phyloP scores from a whole-genome alignment of 257 asterid genomes.

The Lycium ferocissimum region DNA sequence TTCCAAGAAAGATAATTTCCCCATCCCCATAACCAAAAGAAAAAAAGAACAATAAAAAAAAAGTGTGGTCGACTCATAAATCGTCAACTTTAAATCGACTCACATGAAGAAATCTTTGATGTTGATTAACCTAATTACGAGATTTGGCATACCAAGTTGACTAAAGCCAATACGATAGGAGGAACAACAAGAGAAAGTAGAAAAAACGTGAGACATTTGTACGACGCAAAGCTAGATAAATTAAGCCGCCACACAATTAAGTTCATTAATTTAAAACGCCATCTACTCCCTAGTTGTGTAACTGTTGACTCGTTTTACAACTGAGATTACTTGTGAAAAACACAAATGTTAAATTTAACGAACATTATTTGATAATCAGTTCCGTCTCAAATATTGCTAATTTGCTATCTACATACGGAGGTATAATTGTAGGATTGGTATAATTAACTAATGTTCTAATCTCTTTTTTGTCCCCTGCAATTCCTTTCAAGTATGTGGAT shows the following conservation, averaged over 20 bases:
- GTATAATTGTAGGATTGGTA: too few species aligned
- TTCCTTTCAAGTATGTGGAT: neutral
- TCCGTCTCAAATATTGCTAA: neutral
- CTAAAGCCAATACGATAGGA: neutral
- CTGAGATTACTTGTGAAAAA: neutral
- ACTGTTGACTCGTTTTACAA: neutral
- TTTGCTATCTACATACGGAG: neutral
- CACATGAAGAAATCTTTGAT: neutral
- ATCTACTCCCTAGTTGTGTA: neutral
- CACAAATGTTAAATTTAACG: neutral
- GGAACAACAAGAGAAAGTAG: neutral
- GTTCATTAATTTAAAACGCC: neutral
- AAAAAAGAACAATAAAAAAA: neutral
- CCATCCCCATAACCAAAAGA: neutral
- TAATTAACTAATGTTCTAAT: neutral
- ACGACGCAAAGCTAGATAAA: neutral
- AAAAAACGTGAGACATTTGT: neutral
- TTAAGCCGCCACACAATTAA: neutral
- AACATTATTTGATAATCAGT: neutral
- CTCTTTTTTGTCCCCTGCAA: neutral
- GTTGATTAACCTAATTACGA: neutral
- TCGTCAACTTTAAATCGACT: neutral
- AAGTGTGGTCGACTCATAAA: neutral
- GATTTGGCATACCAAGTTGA: constrained; percentile 1
- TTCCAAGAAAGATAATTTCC: neutral